Base-by-base conservation (phyloP, 805 yeast species). In the Zygoascus biomembranicola region DNA sequence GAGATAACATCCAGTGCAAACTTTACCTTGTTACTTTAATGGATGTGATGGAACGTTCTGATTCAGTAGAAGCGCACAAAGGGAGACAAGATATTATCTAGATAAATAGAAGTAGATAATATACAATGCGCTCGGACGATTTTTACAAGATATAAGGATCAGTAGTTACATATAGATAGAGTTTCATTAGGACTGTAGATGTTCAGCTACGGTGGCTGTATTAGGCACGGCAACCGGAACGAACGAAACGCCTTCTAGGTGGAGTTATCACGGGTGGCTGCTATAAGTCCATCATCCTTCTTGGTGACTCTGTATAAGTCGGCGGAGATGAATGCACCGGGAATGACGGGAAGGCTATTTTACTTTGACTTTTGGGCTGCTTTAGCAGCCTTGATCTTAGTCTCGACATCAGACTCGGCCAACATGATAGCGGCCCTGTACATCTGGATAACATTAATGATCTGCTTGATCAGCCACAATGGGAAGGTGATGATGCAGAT, bases 381-480 rank as follows among this genome's bases (percentile, higher is more conserved):
- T 50, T 49, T 23, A 35, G 51, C 53, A 42, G 42, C 55, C 49
- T 54, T 51, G 56, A 68, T 72, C 52, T 75, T 76, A 13, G 75
- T 81, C 51, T 73, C 77, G 13, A 85, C 87, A 67, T 94, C 99
- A 54, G 79, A 65, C 56, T 77, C 80, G 10, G 97, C 97, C 63
- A 94, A 77, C 51, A 80, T 76, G 39, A 85, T 68, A 11, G 95
- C 89, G 11, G 99, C 99, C 62, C 86, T 82, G 54, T 80, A 77
- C 78, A 94, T 71, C 72, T 94, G 99, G 56, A 94, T 80, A 19
- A 88, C 82, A 66, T 95, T 94, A 58, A 95, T 86, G 54, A 84
- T 69, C 73, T 94, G 99, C 72, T 94, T 94, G 73, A 90, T 87
- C 19, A 81, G 67, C 88, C 96, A 94, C 52, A 90, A 77, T 32